Conservation (phyloP, 306 rosid species). For the Trifolium pratense region DNA sequence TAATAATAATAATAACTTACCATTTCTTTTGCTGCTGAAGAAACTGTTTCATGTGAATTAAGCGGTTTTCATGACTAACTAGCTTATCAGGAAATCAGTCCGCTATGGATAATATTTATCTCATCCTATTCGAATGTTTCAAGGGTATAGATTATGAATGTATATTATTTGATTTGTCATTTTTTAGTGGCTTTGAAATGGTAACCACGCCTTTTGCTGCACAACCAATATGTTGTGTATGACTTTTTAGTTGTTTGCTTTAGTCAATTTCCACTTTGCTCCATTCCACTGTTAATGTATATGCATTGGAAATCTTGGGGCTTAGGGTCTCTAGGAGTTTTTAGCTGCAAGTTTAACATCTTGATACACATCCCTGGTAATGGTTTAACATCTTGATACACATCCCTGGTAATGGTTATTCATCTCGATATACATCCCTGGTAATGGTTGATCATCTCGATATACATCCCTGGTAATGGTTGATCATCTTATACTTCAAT, state of each 20-base stretch:
- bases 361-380: slow-evolving; percentile 32
- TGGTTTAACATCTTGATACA: slow-evolving; percentile 42
- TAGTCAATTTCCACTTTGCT: slow-evolving; percentile 36
- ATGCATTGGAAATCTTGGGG: slow-evolving; percentile 53
- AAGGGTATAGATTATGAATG: slow-evolving; percentile 4
- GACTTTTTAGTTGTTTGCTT: slow-evolving; percentile 33
- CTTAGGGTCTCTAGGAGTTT: slow-evolving; percentile 50
- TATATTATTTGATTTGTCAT: slow-evolving; percentile 30
- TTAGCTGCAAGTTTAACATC: slow-evolving; percentile 46
- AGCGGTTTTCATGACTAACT: slow-evolving; percentile 30
- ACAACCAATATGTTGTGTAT: slow-evolving; percentile 44
- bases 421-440: slow-evolving; percentile 57
- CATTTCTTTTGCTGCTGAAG: slow-evolving; percentile 24
- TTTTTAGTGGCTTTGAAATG: slow-evolving; percentile 30
- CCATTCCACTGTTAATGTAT: slow-evolving; percentile 38
- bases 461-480: slow-evolving; percentile 73
- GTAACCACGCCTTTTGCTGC: slow-evolving; percentile 41
- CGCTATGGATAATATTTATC: slow-evolving; percentile 14
- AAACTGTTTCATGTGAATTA: slow-evolving; percentile 8
- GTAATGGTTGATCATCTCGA: slow-evolving; percentile 50
- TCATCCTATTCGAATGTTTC: slow-evolving; percentile 30
- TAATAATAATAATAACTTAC: too few relatives aligned
- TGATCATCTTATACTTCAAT: slow-evolving; percentile 46
- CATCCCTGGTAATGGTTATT: slow-evolving; percentile 17
- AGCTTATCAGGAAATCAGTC: slow-evolving; percentile 35